Conservation (phyloP, 2,329 filamentous ascomycete genomes). For the Neonectria hederae region DNA sequence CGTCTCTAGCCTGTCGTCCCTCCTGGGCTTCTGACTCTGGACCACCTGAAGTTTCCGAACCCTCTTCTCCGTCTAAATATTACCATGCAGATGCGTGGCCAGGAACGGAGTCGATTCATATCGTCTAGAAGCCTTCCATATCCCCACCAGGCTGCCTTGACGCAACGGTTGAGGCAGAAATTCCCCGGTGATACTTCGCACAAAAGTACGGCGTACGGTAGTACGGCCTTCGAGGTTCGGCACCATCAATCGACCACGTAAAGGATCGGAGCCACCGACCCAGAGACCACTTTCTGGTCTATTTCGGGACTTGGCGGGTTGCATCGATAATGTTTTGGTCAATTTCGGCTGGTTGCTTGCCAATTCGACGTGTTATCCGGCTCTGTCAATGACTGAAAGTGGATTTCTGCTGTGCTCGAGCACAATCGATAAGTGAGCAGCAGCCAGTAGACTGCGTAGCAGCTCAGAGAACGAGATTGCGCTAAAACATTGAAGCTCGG, state of each 20-base stretch:
- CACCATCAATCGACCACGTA: slow-evolving; percentile 1
- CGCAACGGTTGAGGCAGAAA: not conserved
- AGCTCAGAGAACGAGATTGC: slow-evolving; percentile 20
- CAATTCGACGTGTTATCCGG: slow-evolving; percentile 5
- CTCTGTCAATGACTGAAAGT: slow-evolving; percentile 18
- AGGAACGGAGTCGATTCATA: not conserved
- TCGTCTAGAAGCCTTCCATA: not conserved
- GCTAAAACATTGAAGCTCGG: slow-evolving; percentile 38
- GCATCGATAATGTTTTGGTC: slow-evolving; percentile 5
- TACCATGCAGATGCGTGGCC: not conserved
- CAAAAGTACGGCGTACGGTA: not conserved
- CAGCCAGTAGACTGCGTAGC: not conserved
- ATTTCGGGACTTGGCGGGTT: slow-evolving; percentile 9
- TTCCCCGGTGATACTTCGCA: not conserved
- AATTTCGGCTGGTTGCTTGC: slow-evolving; percentile 4
- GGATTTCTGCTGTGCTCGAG: slow-evolving; percentile 12
- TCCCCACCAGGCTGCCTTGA: not conserved
- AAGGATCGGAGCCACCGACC: not conserved
- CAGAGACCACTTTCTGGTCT: not conserved
- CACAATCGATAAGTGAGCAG: slow-evolving; percentile 5
- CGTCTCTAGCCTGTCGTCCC: slow-evolving; percentile 1
- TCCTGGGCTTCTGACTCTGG: not conserved
- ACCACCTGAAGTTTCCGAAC: not conserved
- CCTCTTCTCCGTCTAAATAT: not conserved
- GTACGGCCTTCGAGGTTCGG: slow-evolving; percentile 9